Conservation (phyloP, 495 filamentous ascomycete genomes). For the Neurospora sp. region DNA sequence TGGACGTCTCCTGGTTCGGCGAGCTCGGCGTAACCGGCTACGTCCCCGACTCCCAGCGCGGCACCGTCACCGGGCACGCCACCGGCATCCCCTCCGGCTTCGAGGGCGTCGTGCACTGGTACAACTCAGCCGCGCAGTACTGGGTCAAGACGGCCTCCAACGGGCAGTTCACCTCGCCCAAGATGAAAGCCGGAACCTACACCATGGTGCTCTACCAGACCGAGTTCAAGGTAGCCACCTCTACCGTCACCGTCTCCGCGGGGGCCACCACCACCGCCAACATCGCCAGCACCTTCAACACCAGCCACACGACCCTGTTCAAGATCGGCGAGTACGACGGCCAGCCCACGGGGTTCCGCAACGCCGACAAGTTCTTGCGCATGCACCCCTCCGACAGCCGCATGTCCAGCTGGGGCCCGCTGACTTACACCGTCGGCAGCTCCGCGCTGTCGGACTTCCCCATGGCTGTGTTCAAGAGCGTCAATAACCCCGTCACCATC, state of each 20-base stretch:
- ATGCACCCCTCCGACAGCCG: slow-evolving; percentile 59
- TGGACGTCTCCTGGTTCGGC: slow-evolving; percentile 50
- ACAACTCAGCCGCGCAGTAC: slow-evolving; percentile 52
- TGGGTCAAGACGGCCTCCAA: slow-evolving; percentile 46
- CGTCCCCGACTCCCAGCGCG: slow-evolving; percentile 41
- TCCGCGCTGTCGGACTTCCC: slow-evolving; percentile 44
- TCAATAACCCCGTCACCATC: slow-evolving; percentile 54
- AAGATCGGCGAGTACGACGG: slow-evolving; percentile 57
- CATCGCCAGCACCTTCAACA: slow-evolving; percentile 38
- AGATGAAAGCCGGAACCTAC: slow-evolving; percentile 59
- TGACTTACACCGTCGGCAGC: slow-evolving; percentile 50
- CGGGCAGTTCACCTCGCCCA: slow-evolving; percentile 50
- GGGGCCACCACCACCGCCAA: slow-evolving; percentile 41
- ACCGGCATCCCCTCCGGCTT: slow-evolving; percentile 36
- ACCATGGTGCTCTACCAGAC: slow-evolving; percentile 58
- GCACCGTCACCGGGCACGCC: slow-evolving; percentile 51
- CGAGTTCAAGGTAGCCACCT: slow-evolving; percentile 47
- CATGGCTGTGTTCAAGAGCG: slow-evolving; percentile 54
- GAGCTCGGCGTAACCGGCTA: slow-evolving; percentile 49
- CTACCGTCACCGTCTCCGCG: slow-evolving; percentile 43
- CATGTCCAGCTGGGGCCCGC: slow-evolving; percentile 49
- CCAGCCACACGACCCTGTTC: slow-evolving; percentile 41
- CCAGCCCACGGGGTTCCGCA: slow-evolving; percentile 53
- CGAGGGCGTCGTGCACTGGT: slow-evolving; percentile 54
- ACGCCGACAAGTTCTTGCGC: slow-evolving; percentile 52